Evolutionary conservation across 352 stramenopile species (phyloP).

Genomic region (Paralagenidium karlingii): DNA sequence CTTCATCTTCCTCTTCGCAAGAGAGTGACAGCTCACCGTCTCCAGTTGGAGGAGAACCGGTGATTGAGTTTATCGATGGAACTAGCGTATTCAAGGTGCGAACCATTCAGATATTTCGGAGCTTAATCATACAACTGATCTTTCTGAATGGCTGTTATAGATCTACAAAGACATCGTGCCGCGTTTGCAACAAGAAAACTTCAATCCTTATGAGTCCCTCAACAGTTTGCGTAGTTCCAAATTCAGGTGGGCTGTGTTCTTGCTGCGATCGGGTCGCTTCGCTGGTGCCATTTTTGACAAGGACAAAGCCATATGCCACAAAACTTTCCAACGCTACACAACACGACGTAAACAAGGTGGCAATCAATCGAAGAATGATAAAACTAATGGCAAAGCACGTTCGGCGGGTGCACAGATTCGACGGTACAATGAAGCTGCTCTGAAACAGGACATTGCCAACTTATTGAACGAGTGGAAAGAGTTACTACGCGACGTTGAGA

Average conservation of each 20-base stretch:
- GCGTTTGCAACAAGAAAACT: constrained; percentile 24
- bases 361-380: constrained; percentile 83
- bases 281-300: constrained; percentile 82
- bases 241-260: constrained; percentile 76
- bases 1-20: constrained; percentile 6
- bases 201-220: constrained; percentile 44
- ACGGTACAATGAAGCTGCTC: constrained; percentile 82
- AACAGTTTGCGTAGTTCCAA: constrained; percentile 31
- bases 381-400: constrained; percentile 75
- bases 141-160: constrained; percentile 6
- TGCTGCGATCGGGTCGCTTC: constrained; percentile 89
- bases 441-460: constrained; percentile 83
- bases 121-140: background rate
- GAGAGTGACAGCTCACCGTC: constrained; percentile 21
- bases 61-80: constrained; percentile 68
- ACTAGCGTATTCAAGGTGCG: constrained; percentile 61
- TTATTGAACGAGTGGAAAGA: constrained; percentile 77
- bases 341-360: constrained; percentile 89
- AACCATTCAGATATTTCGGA: constrained; percentile 5
- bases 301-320: constrained; percentile 84
- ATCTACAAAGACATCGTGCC: constrained; percentile 64
- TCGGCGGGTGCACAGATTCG: constrained; percentile 87
- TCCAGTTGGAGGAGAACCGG: constrained; percentile 22
- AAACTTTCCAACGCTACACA: constrained; percentile 89
- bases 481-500: constrained; percentile 23